Evolutionary conservation across 371 early-diverging fungal species (phyloP), one percentile per base, ranked within the genome.

Genomic region (Entomophthora muscae): DNA sequence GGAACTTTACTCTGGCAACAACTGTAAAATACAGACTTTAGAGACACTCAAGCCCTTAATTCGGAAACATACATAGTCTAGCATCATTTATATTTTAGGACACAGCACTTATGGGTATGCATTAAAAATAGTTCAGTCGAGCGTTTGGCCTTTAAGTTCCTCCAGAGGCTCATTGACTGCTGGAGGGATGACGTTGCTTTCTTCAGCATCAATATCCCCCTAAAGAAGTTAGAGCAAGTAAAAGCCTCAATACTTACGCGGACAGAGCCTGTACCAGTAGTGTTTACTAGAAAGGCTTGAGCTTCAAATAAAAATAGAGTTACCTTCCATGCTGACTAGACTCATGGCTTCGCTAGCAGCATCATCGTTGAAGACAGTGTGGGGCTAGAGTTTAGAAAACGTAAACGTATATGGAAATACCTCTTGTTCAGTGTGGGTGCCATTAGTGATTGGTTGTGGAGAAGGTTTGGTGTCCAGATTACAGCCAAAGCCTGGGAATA

Each of bases 401-500:
- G 33, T 31, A 32, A n/a, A n/a, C 54, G 53, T 21, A 33, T 32
- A n/a, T n/a, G 23, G 22, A 30, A 63, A 52, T 63, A 1, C 22
- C 32, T 27, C 58, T 23, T 28, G 29, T 63, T 30, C 32, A 28
- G 53, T 31, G 3, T 58, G 23, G 21, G 27, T 60, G 29, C 52
- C 53, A 12, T 29, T 32, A n/a, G 81, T 81, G 22, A 78, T 72
- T 2, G 66, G 64, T 0, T 81, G 75, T 2, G 80, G 71, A 17
- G 71, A 55, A 56, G 69, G 62, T 33, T 71, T 51, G 57, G 42
- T 30, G 28, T n/a, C 31, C 57, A 24, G 32, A 64, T 73, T 24
- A 66, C 63, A 60, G 10, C 78, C 74, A 63, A 82, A 67, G 66
- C 89, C 89, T 0, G 90, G 85, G 78, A 94, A 92, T 69, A 93